Conservation (phyloP, 2,329 filamentous ascomycete species). For the Aspergillus quadricinctus region DNA sequence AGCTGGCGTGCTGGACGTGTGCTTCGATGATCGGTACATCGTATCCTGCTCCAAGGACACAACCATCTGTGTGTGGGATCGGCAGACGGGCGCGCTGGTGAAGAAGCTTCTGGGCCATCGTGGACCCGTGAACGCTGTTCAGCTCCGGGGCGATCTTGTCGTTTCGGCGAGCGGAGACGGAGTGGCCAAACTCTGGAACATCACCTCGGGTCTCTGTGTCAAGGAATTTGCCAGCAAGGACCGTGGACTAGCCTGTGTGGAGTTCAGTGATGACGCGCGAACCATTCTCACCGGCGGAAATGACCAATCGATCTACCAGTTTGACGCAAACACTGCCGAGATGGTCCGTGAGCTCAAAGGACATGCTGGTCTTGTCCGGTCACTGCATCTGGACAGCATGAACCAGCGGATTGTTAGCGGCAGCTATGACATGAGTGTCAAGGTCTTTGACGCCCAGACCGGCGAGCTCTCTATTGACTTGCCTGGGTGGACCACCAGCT, state of each 20-base stretch:
- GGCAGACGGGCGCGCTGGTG: slow-evolving; percentile 68
- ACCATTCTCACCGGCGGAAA: slow-evolving; percentile 93
- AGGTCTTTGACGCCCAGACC: slow-evolving; percentile 83
- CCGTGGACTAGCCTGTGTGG: slow-evolving; percentile 89
- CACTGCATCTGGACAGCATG: slow-evolving; percentile 81
- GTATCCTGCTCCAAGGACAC: slow-evolving; percentile 96
- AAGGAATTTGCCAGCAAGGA: slow-evolving; percentile 88
- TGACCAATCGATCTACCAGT: slow-evolving; percentile 92
- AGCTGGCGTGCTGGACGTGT: slow-evolving; percentile 88
- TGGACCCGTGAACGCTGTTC: slow-evolving; percentile 93
- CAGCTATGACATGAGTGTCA: slow-evolving; percentile 92
- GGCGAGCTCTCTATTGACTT: slow-evolving; percentile 77
- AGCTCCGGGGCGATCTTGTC: slow-evolving; percentile 86
- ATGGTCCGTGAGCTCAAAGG: slow-evolving; percentile 76
- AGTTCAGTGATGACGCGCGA: slow-evolving; percentile 92
- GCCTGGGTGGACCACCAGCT: slow-evolving; percentile 92
- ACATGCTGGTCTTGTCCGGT: slow-evolving; percentile 81
- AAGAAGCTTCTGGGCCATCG: slow-evolving; percentile 79
- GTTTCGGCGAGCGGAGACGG: slow-evolving; percentile 94
- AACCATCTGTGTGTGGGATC: slow-evolving; percentile 91
- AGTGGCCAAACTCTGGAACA: slow-evolving; percentile 90
- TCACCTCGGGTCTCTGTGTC: slow-evolving; percentile 80
- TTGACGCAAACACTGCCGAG: slow-evolving; percentile 86
- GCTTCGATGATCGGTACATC: slow-evolving; percentile 87
- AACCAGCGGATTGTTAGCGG: slow-evolving; percentile 85